These are phyloP conservation scores for Podila epicladia DNA, from an alignment of 192 early-diverging fungal species.

Conservation along the genomic window DNA sequence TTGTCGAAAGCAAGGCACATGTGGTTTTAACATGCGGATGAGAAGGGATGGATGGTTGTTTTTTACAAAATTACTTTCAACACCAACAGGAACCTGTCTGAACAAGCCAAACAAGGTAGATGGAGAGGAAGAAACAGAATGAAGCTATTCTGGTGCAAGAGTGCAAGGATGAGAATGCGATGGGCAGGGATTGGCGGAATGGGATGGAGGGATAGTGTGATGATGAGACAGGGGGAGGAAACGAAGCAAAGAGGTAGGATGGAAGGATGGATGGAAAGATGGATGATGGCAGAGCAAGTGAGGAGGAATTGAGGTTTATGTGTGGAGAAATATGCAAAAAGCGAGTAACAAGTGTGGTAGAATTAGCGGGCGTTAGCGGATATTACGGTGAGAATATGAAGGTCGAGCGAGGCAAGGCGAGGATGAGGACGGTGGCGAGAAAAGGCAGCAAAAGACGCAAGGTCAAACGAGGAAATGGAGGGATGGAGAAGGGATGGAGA, in stretches of 20 bases:
- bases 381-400: neutral
- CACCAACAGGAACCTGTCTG: constrained; percentile 2
- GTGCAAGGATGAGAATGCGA: neutral
- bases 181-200: neutral
- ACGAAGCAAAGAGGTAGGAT: neutral
- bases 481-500: constrained; percentile 7
- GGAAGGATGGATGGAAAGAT: neutral
- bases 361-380: too few relatives aligned
- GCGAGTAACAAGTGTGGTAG: too few relatives aligned
- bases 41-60: neutral
- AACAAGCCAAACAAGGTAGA: neutral
- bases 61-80: neutral
- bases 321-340: too few relatives aligned
- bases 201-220: neutral
- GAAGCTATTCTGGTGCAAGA: too few relatives aligned
- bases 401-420: neutral
- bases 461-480: neutral
- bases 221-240: neutral
- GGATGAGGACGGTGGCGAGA: neutral
- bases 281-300: too few relatives aligned
- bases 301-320: too few relatives aligned
- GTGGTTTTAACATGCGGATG: neutral
- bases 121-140: neutral
- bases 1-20: neutral
- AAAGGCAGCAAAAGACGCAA: too few relatives aligned